These are phyloP conservation scores for Diaporthe sp. DNA, from an alignment of 2,329 filamentous ascomycete genomes.

Conservation along the genomic window DNA sequence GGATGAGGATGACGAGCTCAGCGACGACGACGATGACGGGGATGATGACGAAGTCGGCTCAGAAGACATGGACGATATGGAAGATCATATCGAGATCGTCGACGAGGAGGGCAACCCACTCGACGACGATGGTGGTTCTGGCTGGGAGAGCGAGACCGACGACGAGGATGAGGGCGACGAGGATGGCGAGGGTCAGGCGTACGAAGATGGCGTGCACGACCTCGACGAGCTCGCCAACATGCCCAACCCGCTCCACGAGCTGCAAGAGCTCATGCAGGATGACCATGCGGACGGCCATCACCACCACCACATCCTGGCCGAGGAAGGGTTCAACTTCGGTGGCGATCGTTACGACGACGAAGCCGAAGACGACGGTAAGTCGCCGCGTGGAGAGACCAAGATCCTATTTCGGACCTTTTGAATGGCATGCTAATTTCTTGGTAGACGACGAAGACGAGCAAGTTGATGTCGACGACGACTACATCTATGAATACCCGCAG, in stretches of 20 bases:
- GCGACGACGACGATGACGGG: constrained; percentile 73
- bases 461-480: constrained; percentile 77
- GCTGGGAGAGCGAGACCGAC: constrained; percentile 72
- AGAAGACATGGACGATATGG: constrained; percentile 67
- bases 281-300: constrained; percentile 67
- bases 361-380: constrained; percentile 73
- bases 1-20: constrained; percentile 68
- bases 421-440: constrained; percentile 49
- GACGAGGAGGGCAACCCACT: constrained; percentile 73
- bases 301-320: constrained; percentile 56
- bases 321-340: constrained; percentile 39
- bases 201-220: constrained; percentile 68
- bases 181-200: constrained; percentile 59
- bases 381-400: background rate
- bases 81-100: constrained; percentile 69
- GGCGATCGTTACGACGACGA: constrained; percentile 56
- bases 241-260: constrained; percentile 49
- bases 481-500: constrained; percentile 69
- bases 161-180: constrained; percentile 67
- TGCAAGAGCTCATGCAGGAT: constrained; percentile 68
- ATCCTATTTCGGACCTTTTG: background rate
- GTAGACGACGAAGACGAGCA: constrained; percentile 79
- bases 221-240: constrained; percentile 61
- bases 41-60: constrained; percentile 65
- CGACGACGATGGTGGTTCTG: constrained; percentile 71